Base-by-base conservation (phyloP, 164 flowering plant genomes). In the Sedum album region DNA sequence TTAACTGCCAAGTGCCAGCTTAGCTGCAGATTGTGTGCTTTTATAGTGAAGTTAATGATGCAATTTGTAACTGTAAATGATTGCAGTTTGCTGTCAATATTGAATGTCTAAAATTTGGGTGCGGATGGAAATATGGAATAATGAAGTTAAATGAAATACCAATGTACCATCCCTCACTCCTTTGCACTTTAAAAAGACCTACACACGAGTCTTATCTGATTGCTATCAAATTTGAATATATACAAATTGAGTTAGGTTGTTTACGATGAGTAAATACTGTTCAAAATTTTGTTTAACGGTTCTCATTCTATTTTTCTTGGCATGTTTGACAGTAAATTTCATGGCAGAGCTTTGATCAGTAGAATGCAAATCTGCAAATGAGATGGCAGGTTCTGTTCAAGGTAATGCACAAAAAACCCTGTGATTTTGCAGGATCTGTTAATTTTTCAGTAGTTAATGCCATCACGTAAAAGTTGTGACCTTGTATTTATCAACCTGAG, bases 381-480 rank as follows among this genome's bases (percentile, higher is more conserved):
- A 57, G 33, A 57, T 10, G 62, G 20, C 62, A 57, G 17, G 62
- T 57, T 57, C 33, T 9, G 31, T 13, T 18, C 62, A 25, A 57
- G 62, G 33, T 57, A 57, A 57, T 0, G 62, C 62, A 28, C 62
- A 28, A 28, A 28, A 57, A 26, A 6, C 18, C 17, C 18, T 11
- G 35, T 28, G 33, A 57, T 57, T 28, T 57, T 57, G 28, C 62
- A 26, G 33, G 2, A 26, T 28, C 62, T 26, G 62, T 28, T 28
- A 57, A 17, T 33, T 28, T 57, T 57, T 13, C 23, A 2, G 35
- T 15, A 57, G 62, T 57, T 57, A 57, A 57, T 57, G 62, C 18
- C 33, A 57, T 57, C 62, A 57, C 28, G 62, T 28, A 57, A 57
- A 57, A 57, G 33, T 14, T 28, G 62, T 57, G 62, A 57, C 62